Evolutionary conservation across 495 filamentous ascomycete species (phyloP), one percentile per base, ranked within the genome.

Genomic region (Tuber magnatum): DNA sequence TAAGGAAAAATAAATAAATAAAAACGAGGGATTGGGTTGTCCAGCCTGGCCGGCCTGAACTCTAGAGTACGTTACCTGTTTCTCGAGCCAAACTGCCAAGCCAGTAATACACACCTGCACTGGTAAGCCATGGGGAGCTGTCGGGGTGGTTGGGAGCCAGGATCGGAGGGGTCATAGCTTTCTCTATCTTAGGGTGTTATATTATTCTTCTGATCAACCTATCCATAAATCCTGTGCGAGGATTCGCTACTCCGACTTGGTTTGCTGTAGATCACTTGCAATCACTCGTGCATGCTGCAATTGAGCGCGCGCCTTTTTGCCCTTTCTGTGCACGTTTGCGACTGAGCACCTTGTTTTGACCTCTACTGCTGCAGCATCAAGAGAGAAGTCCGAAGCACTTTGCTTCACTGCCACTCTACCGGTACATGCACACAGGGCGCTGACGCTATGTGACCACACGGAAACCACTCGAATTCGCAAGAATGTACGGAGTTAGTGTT

Each of bases 131-230:
- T 28, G 28, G 28, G 56, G 56, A 35, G 56, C 56, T 65, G 28
- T 28, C 5, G 28, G 56, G 51, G 56, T 32, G 51, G n/a, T 61
- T 61, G 56, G 56, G 56, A 65, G 56, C 56, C 5, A 7, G 14
- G 32, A 65, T 65, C 56, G 56, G 32, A 65, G 56, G 35, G 56
- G 56, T 35, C 56, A 65, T 35, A 65, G 56, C 56, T 65, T 65
- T 65, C 16, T 65, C 28, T 61, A 35, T 65, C 56, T 56, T 14
- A 56, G 28, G 24, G 9, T 56, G 24, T 28, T 56, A 9, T 46
- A 14, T 46, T 46, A 46, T 46, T 28, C n/a, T 56, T 56, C n/a
- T 28, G 24, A 56, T 56, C 51, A 14, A 28, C 51, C 9, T 5
- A 18, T 65, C 32, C n/a, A 32, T 6, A n/a, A 65, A 65, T 65